phyloP scores from a whole-genome alignment of 345 rosid genomes.

The Eucalyptus grandis region DNA sequence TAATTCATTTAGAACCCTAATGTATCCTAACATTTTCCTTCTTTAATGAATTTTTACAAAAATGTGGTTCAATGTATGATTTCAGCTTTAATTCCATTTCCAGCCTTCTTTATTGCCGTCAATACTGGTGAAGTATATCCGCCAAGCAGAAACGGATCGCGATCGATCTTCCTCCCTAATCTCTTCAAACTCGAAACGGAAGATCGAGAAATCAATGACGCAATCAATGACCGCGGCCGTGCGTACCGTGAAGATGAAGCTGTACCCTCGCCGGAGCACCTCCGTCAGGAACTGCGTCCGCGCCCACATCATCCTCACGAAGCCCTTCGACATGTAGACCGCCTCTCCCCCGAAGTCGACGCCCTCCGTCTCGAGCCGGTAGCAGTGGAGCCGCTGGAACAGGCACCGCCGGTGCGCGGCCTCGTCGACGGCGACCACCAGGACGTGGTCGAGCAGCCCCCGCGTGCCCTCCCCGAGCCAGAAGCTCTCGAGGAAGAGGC shows the following conservation, averaged over 20 bases:
- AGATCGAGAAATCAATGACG: background rate
- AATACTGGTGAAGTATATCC: background rate
- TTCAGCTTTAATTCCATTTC: background rate
- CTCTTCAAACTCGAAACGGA: background rate
- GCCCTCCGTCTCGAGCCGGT: slow-evolving; percentile 44
- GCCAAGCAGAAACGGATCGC: background rate
- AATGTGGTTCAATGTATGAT: background rate
- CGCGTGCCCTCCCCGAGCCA: slow-evolving; percentile 67
- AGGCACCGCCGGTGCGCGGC: slow-evolving; percentile 54
- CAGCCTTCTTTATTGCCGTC: background rate
- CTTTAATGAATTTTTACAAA: background rate
- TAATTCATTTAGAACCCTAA: background rate
- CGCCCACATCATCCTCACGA: slow-evolving; percentile 85
- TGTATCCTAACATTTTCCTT: background rate
- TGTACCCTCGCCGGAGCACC: slow-evolving; percentile 62
- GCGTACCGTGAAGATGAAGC: slow-evolving; percentile 64
- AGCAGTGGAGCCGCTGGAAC: slow-evolving; percentile 64
- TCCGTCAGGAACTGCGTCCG: slow-evolving; percentile 49
- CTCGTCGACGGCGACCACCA: slow-evolving; percentile 59
- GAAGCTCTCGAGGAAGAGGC: slow-evolving; percentile 60
- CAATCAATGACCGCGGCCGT: background rate
- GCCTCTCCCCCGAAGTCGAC: slow-evolving; percentile 39
- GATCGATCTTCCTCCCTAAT: background rate
- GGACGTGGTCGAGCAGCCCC: slow-evolving; percentile 31
- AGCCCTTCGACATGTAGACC: slow-evolving; percentile 60